These are phyloP conservation scores for Graphiopsis chlorocephala DNA, from an alignment of 2,329 filamentous ascomycete species.

Conservation along the genomic window DNA sequence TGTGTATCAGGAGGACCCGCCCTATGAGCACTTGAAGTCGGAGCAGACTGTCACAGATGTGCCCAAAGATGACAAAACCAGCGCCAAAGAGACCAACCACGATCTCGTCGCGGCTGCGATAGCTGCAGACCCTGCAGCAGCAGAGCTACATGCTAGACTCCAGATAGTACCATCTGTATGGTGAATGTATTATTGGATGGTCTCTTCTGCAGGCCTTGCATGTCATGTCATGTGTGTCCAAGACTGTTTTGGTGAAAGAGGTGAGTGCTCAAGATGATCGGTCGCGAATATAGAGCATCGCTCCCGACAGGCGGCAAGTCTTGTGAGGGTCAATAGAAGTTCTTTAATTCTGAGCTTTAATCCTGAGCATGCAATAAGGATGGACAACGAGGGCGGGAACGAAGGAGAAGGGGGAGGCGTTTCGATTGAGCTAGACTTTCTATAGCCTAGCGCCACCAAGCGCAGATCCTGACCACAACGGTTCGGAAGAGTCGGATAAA, in stretches of 20 bases:
- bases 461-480: background rate
- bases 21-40: conserved; percentile 27
- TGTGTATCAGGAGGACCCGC: conserved; percentile 56
- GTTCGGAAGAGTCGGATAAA: background rate
- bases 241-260: no score
- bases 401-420: no score
- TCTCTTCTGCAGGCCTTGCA: no score
- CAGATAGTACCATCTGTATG: conserved; percentile 9
- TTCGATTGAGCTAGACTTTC: background rate
- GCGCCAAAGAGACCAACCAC: background rate
- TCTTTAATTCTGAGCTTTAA: no score
- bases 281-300: no score
- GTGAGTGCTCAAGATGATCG: no score
- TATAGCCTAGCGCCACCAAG: background rate
- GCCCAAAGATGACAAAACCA: background rate
- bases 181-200: background rate
- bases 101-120: background rate
- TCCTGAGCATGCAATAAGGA: no score
- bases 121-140: background rate
- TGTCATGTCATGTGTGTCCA: no score
- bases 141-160: conserved; percentile 2
- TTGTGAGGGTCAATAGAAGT: no score
- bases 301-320: no score
- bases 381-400: no score
- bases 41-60: background rate